A percentile compares a stretch with the other conserved stretches of the same genome.
These are phyloP conservation scores for Cinnamomum micranthum DNA, from an alignment of 164 flowering plant species.

Conservation along the genomic window DNA sequence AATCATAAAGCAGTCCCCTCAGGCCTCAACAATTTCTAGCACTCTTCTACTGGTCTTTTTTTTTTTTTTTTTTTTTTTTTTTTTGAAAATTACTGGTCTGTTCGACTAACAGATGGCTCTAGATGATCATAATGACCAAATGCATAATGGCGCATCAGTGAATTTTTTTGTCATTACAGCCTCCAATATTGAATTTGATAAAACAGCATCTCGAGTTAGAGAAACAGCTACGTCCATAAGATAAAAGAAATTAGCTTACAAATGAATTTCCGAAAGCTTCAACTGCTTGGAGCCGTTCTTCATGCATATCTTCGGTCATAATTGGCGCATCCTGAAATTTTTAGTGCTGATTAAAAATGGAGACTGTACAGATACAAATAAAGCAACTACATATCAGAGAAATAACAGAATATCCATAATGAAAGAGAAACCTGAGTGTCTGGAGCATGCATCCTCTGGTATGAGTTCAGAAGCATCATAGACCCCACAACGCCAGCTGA, in stretches of 20 bases:
- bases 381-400: background rate
- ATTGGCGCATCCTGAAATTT: constrained; percentile 70
- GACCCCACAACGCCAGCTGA: constrained; percentile 74
- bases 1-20: too few species aligned
- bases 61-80: too few species aligned
- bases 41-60: too few species aligned
- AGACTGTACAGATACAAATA: background rate
- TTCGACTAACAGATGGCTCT: too few species aligned
- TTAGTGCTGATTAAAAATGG: background rate
- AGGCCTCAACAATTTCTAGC: too few species aligned
- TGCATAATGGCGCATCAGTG: too few species aligned
- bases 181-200: too few species aligned
- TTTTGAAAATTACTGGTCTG: too few species aligned
- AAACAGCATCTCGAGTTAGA: too few species aligned
- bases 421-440: constrained; percentile 62
- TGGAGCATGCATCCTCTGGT: constrained; percentile 83
- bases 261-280: constrained; percentile 72
- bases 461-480: constrained; percentile 85
- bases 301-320: constrained; percentile 99
- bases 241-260: constrained; percentile 45
- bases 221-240: background rate
- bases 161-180: too few species aligned
- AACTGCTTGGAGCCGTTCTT: constrained; percentile 83
- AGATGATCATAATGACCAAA: too few species aligned
- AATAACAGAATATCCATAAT: background rate